A percentile compares a stretch with the other conserved stretches of the same genome.
Conservation (phyloP, 345 rosid genomes). For the Clausena lansium region DNA sequence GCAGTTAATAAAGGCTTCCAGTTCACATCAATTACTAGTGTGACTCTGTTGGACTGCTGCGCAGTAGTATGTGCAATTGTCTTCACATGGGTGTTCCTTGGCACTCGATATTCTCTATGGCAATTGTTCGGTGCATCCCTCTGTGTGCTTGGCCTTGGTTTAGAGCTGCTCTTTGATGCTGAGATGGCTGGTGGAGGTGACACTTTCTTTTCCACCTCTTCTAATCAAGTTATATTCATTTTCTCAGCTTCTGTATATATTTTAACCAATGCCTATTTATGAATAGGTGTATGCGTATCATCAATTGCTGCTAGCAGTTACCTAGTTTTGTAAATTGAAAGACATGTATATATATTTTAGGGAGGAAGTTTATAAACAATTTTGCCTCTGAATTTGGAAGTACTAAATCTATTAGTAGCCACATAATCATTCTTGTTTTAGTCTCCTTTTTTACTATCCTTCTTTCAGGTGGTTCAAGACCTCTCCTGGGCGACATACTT, state of each 20-base stretch:
- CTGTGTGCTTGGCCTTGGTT: slow-evolving; percentile 56
- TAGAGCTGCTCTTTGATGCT: slow-evolving; percentile 59
- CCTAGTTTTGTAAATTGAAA: not conserved
- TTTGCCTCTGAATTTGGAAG: no score
- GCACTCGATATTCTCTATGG: slow-evolving; percentile 50
- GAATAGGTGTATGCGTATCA: not conserved
- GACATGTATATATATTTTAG: no score
- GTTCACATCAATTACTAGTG: slow-evolving; percentile 61
- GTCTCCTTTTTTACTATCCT: not conserved
- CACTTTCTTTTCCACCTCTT: not conserved
- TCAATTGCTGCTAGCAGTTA: not conserved
- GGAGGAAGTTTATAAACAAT: no score
- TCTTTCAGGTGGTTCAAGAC: slow-evolving; percentile 18
- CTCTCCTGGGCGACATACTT: slow-evolving; percentile 11
- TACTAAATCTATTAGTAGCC: not conserved
- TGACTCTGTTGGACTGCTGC: slow-evolving; percentile 56
- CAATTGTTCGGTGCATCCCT: slow-evolving; percentile 54
- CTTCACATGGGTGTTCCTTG: slow-evolving; percentile 51
- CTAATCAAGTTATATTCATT: no score
- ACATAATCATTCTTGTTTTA: not conserved
- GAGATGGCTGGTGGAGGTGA: slow-evolving; percentile 61
- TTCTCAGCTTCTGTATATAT: no score
- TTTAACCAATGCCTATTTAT: not conserved
- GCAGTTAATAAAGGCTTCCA: slow-evolving; percentile 64
- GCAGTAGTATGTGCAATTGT: slow-evolving; percentile 52